Evolutionary conservation across 2,329 filamentous ascomycete species (phyloP), one percentile per base, ranked within the genome.

Genomic region (Elsinoe fawcettii): DNA sequence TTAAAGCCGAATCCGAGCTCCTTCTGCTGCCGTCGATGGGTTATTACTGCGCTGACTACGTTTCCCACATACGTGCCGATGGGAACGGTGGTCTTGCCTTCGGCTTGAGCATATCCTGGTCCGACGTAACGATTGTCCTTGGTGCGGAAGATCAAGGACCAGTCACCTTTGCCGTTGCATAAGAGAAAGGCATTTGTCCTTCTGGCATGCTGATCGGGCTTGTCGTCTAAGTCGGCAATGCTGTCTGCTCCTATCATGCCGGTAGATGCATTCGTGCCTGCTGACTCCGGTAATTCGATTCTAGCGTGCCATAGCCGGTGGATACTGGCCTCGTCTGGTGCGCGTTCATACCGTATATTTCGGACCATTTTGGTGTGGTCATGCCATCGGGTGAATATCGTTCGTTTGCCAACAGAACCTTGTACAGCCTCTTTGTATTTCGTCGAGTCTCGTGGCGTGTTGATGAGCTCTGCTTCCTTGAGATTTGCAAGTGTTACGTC

Each of bases 401-500:
- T 32, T 27, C 59, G 32, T 8, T 56, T 58, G 4, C 44, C 44
- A 16, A 12, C 3, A 8, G n/a, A 20, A 7, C 5, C n/a, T 8
- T 14, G 8, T 9, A 49, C 39, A n/a, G 49, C 32, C 20, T 12
- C 32, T 16, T 25, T 3, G 9, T 6, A 18, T 14, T n/a, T 36
- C 12, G 25, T 12, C 20, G 34, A 14, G 6, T 53, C 27, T 25
- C 30, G 20, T 23, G 16, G 20, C 32, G 22, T 25, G 7, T 34
- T 12, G 1, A 36, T 14, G 11, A 54, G 27, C 23, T 49, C 44
- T 9, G n/a, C 12, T 37, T n/a, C 14, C 14, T n/a, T 37, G 3
- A 37, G 34, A 18, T 12, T 27, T n/a, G 37, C 44, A 12, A 22
- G 5, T 20, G 63, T 64, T 8, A 70, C 70, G 43, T 64, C 69